Percentiles rank a stretch among this genome's conserved stretches.
phyloP scores from a whole-genome alignment of 2,329 filamentous ascomycete genomes.

The Tympanopsis confertula region DNA sequence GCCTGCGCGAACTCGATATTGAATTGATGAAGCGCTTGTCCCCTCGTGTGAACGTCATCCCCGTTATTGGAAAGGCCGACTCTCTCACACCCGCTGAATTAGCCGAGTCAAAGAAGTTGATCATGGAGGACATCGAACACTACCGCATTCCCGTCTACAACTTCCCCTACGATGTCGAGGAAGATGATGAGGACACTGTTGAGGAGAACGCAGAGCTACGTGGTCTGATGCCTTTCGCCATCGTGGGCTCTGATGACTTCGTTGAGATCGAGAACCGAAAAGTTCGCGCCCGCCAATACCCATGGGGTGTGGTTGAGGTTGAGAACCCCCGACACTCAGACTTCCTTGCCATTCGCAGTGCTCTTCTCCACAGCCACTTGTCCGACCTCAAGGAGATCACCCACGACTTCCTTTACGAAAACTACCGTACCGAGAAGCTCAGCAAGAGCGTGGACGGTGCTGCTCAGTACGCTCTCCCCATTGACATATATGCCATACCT shows the following conservation, averaged over 20 bases:
- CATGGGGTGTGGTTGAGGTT: conserved; percentile 97
- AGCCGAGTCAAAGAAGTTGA: conserved; percentile 97
- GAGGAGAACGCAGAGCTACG: conserved; percentile 97
- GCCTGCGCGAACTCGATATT: conserved; percentile 96
- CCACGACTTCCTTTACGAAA: conserved; percentile 99
- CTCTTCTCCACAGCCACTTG: conserved; percentile 91
- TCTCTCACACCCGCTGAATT: conserved; percentile 92
- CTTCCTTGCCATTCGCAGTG: conserved; percentile 93
- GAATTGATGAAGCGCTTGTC: conserved; percentile 99
- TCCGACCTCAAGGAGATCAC: conserved; percentile 99
- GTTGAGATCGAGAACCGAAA: conserved; percentile 87
- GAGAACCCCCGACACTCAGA: conserved; percentile 98
- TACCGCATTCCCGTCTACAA: conserved; percentile 99
- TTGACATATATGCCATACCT: not conserved
- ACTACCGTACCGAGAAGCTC: conserved; percentile 99
- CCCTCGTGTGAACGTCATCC: conserved; percentile 95
- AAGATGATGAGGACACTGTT: conserved; percentile 97
- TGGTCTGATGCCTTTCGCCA: conserved; percentile 96
- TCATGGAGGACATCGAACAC: conserved; percentile 99
- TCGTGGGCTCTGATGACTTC: conserved; percentile 92
- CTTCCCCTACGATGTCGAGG: conserved; percentile 99
- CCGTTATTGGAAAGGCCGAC: conserved; percentile 96
- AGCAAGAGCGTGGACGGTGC: conserved; percentile 97
- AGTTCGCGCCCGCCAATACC: conserved; percentile 91
- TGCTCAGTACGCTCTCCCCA: conserved; percentile 57